A percentile compares a stretch with the other conserved stretches of the same genome.
phyloP scores from a whole-genome alignment of 208 protist species.

The Trichomonas vaginalis region DNA sequence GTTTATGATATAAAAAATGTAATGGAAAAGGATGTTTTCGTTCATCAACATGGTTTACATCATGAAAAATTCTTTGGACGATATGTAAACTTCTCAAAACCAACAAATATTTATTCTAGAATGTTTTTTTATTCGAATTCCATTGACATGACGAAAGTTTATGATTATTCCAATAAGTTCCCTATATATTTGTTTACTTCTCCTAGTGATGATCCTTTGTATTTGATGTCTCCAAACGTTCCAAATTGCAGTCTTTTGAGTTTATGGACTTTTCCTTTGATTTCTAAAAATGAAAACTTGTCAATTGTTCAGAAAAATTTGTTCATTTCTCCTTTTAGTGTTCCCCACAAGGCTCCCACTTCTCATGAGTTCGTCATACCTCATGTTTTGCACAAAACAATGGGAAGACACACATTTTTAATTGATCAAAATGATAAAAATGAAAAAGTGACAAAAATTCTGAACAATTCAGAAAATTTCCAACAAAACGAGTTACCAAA shows the following conservation, averaged over 20 bases:
- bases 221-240: neutral
- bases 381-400: neutral
- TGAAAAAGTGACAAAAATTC: neutral
- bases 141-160: neutral
- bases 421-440: neutral
- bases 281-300: neutral
- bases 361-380: neutral
- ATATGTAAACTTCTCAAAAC: neutral
- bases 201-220: neutral
- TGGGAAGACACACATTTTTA: neutral
- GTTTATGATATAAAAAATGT: neutral
- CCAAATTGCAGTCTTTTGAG: neutral
- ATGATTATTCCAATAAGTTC: neutral
- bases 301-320: neutral
- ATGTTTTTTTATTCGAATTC: neutral
- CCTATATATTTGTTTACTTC: neutral
- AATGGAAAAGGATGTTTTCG: neutral
- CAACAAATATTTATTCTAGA: neutral
- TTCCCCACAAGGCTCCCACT: neutral
- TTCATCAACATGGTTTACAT: neutral
- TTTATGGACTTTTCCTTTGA: neutral
- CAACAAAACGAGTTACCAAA: too few species aligned
- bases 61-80: neutral
- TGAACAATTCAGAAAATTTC: too few species aligned
- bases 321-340: neutral